phyloP scores from a whole-genome alignment of 2,329 filamentous ascomycete genomes.

The Blastomyces silverae region DNA sequence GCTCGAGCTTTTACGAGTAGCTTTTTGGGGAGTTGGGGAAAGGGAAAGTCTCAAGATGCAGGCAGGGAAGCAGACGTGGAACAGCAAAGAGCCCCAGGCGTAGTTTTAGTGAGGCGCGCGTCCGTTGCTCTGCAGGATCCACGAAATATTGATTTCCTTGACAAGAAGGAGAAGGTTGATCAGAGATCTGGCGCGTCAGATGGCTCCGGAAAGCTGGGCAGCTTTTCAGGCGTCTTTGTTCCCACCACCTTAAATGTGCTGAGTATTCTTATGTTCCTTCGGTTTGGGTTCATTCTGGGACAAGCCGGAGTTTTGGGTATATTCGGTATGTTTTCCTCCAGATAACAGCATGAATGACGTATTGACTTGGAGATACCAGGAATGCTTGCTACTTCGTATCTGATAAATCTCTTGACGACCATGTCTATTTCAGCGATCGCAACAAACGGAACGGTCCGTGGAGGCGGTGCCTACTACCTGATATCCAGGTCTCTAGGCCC shows the following conservation, averaged over 20 bases:
- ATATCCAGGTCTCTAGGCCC: slow-evolving; percentile 80
- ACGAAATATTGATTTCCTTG: slow-evolving; percentile 21
- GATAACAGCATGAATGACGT: not conserved
- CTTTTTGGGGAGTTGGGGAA: slow-evolving; percentile 12
- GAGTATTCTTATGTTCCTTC: slow-evolving; percentile 86
- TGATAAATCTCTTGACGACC: slow-evolving; percentile 74
- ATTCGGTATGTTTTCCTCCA: slow-evolving; percentile 51
- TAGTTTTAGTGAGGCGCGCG: slow-evolving; percentile 16
- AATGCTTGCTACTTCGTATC: slow-evolving; percentile 67
- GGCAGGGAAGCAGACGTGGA: not conserved
- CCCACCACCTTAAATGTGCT: slow-evolving; percentile 84
- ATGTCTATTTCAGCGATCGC: slow-evolving; percentile 84
- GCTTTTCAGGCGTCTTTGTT: slow-evolving; percentile 73
- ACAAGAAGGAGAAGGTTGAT: slow-evolving; percentile 31
- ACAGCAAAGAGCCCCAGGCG: slow-evolving; percentile 12
- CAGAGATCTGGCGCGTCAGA: slow-evolving; percentile 27
- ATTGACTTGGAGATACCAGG: slow-evolving; percentile 23
- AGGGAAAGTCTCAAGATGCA: not conserved
- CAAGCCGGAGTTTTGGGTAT: slow-evolving; percentile 74
- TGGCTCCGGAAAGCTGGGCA: slow-evolving; percentile 59
- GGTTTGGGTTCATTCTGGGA: slow-evolving; percentile 78
- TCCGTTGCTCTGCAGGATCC: slow-evolving; percentile 21
- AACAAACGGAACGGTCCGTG: slow-evolving; percentile 81
- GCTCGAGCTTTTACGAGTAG: slow-evolving; percentile 20
- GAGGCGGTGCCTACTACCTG: slow-evolving; percentile 80